These are phyloP conservation scores for Salix udensis DNA, from an alignment of 345 rosid species.

Conservation along the genomic window DNA sequence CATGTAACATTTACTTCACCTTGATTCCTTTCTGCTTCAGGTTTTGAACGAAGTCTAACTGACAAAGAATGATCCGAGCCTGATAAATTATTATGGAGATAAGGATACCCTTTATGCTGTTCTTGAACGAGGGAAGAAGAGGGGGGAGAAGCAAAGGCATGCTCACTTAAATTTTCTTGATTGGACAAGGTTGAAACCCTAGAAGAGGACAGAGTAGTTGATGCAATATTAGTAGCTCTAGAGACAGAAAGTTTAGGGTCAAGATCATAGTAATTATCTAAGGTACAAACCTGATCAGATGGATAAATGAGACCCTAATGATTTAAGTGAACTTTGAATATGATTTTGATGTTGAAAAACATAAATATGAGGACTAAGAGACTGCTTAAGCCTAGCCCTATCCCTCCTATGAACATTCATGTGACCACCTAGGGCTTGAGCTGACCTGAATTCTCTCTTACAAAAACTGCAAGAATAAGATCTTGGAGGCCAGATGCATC, in stretches of 20 bases:
- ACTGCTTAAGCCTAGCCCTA: conserved; percentile 73
- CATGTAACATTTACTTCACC: conserved; percentile 1
- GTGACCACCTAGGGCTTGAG: conserved; percentile 94
- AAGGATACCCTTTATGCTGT: background rate
- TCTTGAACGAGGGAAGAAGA: background rate
- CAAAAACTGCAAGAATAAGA: conserved; percentile 83
- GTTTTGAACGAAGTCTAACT: conserved; percentile 6
- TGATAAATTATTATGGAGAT: background rate
- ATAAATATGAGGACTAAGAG: conserved; percentile 18
- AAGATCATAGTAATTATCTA: conserved; percentile 6
- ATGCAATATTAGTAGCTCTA: background rate
- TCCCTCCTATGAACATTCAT: conserved; percentile 95
- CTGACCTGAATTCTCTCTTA: conserved; percentile 75
- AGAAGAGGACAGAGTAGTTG: conserved; percentile 21
- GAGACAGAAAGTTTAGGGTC: conserved; percentile 15
- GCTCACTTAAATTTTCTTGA: conserved; percentile 13
- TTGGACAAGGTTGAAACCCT: conserved; percentile 32
- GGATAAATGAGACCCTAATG: conserved; percentile 12
- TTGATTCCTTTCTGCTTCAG: conserved; percentile 7
- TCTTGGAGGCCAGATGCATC: conserved; percentile 89
- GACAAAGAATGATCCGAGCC: background rate
- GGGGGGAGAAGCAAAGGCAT: conserved; percentile 8
- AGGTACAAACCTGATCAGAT: background rate
- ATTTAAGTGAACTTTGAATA: conserved; percentile 4
- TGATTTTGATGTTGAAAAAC: conserved; percentile 5